Base-by-base conservation (phyloP, 75 land plant species). In the Gnetum montanum region DNA sequence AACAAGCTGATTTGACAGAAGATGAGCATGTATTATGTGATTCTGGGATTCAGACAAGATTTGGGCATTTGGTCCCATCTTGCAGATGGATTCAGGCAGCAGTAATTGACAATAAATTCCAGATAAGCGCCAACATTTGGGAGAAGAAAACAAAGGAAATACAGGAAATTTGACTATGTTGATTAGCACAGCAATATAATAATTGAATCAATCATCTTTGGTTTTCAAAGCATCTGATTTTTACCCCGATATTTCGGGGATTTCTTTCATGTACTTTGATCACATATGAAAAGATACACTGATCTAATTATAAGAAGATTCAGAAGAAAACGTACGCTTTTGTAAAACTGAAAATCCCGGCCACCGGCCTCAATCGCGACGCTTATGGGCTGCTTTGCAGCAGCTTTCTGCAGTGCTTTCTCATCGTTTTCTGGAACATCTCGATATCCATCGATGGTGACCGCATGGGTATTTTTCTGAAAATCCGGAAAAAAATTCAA, bases 331-430 rank as follows among this genome's bases (percentile, higher is more conserved):
- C 43, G 16, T 41, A 41, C 81, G 27, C 34, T 22, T 6, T 30
- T n/a, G 49, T 75, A 75, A 22, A 75, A 61, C 57, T 70, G 69
- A 46, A 75, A 65, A 37, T 43, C 60, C 8, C 5, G 29, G 0
- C 52, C 46, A 15, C 48, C 23, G 8, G 69, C 78, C 2, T 70
- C 74, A 41, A 75, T 75, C 8, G 61, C 68, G 12, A 70, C 78
- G 6, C 62, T 64, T 3, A 75, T 59, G 4, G 77, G 77, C 29
- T 69, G 73, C 18, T 46, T 43, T 3, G 73, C 48, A 15, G 70
- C 77, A 24, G 74, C 78, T 35, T 70, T 59, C 41, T 59, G 6
- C 31, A 75, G 49, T 13, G 74, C 57, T 8, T 52, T 29, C 34
- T 75, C 78, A 53, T 29, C 41, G 28, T 64, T 69, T 7, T 31